Evolutionary conservation across 2,329 filamentous ascomycete species (phyloP).

Genomic region (Alternaria sp.): DNA sequence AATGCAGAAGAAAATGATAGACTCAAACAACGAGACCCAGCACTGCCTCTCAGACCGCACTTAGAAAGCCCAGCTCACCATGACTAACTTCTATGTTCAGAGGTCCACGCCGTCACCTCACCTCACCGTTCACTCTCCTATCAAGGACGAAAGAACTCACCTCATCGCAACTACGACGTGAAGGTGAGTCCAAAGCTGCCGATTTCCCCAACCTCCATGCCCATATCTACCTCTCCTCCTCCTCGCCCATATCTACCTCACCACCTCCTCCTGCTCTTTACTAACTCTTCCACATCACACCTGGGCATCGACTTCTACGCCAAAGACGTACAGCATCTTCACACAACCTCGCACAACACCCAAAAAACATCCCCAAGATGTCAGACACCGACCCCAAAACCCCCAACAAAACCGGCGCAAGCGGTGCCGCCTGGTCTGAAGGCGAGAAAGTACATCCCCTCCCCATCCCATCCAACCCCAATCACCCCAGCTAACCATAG

Average conservation of each 20-base stretch:
- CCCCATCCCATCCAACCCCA: background rate
- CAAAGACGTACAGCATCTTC: background rate
- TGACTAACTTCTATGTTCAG: background rate
- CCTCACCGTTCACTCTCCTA: background rate
- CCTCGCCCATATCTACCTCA: background rate
- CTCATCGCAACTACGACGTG: background rate
- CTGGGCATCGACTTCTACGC: background rate
- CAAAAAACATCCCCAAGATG: slow-evolving; percentile 1
- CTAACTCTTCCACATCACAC: background rate
- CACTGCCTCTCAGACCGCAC: background rate
- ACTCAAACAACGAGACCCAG: background rate
- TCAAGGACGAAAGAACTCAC: background rate
- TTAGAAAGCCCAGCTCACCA: background rate
- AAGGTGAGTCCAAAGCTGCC: background rate
- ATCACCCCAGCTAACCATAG: background rate
- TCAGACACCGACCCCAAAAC: slow-evolving; percentile 8
- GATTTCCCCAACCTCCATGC: background rate
- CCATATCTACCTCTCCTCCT: background rate
- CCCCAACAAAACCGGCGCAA: slow-evolving; percentile 14
- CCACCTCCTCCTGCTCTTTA: background rate
- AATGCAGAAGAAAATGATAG: background rate
- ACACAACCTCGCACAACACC: background rate
- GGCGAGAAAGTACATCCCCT: slow-evolving; percentile 21
- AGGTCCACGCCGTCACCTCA: background rate
- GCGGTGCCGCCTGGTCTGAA: slow-evolving; percentile 28